Base-by-base conservation (phyloP, 2,329 filamentous ascomycete species). In the Fusarium robinianum region DNA sequence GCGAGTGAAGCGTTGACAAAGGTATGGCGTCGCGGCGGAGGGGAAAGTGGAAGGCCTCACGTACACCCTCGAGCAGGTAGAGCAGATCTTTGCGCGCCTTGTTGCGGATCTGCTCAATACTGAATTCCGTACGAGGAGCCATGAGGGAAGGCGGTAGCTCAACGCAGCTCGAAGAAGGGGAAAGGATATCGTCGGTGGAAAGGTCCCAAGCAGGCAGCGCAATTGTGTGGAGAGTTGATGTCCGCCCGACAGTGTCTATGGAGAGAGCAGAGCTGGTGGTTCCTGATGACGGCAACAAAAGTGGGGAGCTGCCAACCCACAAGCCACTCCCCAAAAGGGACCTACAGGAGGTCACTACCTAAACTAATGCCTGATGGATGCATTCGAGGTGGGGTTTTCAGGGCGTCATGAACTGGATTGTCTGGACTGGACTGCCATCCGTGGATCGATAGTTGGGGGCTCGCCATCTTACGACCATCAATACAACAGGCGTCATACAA, bases 11-110 rank as follows among this genome's bases (percentile, higher is more conserved):
- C 30, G 37, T 41, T 24, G 23, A 23, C 24, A 21, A 50, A 43
- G 49, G 46, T 57, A 48, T 30, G 37, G 36, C 40, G 48, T 37
- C 37, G 35, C 27, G 23, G 50, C 40, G 39, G 24, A 46, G 54
- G 43, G 51, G 39, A 24, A 41, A 35, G 27, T 45, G 14, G 21
- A 41, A 51, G 72, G 53, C 51, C 53, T 58, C 66, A 88, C 90
- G 82, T 87, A 99, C 94, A 70, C 88, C 86, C 80, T 97, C 92
- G 51, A 99, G 85, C 60, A 97, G 83, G 71, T 87, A 85, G 58
- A 99, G 79, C 57, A 99, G 78, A 67, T 96, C 90, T 68, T 90
- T 90, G 51, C 90, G 86, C 57, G 90, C 88, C 72, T 87, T 90
- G 55, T 87, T 85, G 63, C 80, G 84, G 67, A 94, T 83, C 64